Conservation (phyloP, 495 filamentous ascomycete species). For the Cryomyces minteri region DNA sequence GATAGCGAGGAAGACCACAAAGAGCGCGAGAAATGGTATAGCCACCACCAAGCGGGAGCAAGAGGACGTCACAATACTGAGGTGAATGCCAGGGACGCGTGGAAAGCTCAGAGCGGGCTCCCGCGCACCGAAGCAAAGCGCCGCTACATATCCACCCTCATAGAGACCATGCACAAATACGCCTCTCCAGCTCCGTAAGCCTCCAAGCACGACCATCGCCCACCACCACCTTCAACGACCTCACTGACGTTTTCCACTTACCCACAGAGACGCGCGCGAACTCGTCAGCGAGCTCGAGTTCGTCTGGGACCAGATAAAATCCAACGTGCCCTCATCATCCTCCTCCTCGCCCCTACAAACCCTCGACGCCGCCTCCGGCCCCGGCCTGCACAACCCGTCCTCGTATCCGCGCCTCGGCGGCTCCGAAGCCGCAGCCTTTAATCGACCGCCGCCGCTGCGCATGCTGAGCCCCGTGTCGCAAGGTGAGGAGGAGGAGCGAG, state of each 20-base stretch:
- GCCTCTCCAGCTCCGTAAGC: slow-evolving; percentile 65
- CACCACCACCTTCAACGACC: too few species aligned
- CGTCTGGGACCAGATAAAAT: slow-evolving; percentile 95
- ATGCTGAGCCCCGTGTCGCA: slow-evolving; percentile 69
- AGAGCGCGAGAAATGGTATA: slow-evolving; percentile 45
- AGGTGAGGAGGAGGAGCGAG: slow-evolving; percentile 53
- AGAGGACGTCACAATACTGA: slow-evolving; percentile 3
- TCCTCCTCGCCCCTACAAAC: slow-evolving; percentile 24
- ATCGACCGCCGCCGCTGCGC: slow-evolving; percentile 24
- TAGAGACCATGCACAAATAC: slow-evolving; percentile 91
- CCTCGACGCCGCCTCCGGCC: not conserved
- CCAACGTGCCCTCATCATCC: slow-evolving; percentile 44
- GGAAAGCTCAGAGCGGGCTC: slow-evolving; percentile 67
- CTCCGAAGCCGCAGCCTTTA: not conserved
- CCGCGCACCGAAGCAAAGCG: slow-evolving; percentile 86
- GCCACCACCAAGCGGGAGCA: slow-evolving; percentile 5
- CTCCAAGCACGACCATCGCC: too few species aligned
- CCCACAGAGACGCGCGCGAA: slow-evolving; percentile 69
- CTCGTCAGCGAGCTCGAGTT: slow-evolving; percentile 91
- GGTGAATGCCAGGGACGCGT: slow-evolving; percentile 46
- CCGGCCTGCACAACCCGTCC: slow-evolving; percentile 8
- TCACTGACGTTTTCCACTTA: too few species aligned
- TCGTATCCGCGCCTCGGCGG: slow-evolving; percentile 2
- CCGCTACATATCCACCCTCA: slow-evolving; percentile 77
- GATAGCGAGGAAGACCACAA: slow-evolving; percentile 31